A percentile compares a stretch with the other conserved stretches of the same genome.
phyloP scores from a whole-genome alignment of 2,329 filamentous ascomycete species.

The Bisporella sp. region DNA sequence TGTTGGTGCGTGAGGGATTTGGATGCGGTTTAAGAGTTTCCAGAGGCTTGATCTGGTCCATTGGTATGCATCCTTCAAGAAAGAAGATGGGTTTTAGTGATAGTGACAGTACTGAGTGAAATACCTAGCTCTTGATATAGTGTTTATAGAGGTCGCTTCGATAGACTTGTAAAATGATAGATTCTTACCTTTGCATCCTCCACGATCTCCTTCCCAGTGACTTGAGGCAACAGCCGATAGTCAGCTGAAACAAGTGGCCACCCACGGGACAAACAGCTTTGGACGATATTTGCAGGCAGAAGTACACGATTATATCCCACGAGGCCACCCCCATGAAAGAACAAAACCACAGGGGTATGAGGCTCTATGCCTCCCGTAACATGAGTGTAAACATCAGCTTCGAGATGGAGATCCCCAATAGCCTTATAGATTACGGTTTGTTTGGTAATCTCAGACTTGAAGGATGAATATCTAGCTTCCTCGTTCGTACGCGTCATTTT shows the following conservation, averaged over 20 bases:
- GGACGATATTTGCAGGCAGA: conserved; percentile 3
- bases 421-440: background rate
- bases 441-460: background rate
- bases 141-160: no score
- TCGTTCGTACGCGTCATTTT: no score
- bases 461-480: background rate
- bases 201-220: conserved; percentile 1
- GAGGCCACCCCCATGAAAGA: conserved; percentile 5
- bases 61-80: no score
- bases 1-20: no score
- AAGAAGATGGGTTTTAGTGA: no score
- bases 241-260: conserved; percentile 6
- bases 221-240: conserved; percentile 7
- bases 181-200: conserved; percentile 3
- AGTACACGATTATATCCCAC: conserved; percentile 5
- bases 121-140: no score
- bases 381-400: background rate
- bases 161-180: no score
- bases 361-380: background rate
- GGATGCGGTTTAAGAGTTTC: no score
- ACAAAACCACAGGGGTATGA: conserved; percentile 2
- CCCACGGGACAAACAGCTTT: conserved; percentile 2
- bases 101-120: no score
- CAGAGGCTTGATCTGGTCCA: no score
- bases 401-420: background rate